Evolutionary conservation across 257 asterid species (phyloP).

Genomic region (Solanum paucissectum): DNA sequence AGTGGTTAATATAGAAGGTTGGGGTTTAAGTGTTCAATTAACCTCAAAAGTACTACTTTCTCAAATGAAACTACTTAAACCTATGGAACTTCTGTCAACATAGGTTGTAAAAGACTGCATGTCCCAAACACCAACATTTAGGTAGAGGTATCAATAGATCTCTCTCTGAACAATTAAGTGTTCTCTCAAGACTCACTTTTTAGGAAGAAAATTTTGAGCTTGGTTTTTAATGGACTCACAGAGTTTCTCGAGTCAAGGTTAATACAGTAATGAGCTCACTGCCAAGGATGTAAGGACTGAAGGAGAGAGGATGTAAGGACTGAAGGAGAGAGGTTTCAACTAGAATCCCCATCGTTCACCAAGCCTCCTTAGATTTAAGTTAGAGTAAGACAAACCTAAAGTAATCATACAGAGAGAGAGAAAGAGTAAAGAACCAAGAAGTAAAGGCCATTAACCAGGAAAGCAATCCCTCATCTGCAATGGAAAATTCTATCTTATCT

Average conservation of each 20-base stretch:
- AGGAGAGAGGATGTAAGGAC: background rate
- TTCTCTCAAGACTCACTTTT: background rate
- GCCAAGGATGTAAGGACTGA: background rate
- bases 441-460: background rate
- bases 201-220: background rate
- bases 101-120: background rate
- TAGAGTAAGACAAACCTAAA: background rate
- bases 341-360: background rate
- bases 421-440: background rate
- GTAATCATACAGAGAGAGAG: background rate
- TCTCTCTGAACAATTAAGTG: background rate
- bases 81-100: background rate
- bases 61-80: background rate
- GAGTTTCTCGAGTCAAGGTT: background rate
- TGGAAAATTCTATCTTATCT: background rate
- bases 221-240: background rate
- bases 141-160: background rate
- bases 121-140: background rate
- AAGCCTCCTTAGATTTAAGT: background rate
- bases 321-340: background rate
- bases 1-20: background rate
- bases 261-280: background rate
- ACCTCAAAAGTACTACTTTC: background rate
- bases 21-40: background rate
- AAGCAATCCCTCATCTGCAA: background rate